Conservation (phyloP, 306 rosid species). For the Canavalia gladiata region DNA sequence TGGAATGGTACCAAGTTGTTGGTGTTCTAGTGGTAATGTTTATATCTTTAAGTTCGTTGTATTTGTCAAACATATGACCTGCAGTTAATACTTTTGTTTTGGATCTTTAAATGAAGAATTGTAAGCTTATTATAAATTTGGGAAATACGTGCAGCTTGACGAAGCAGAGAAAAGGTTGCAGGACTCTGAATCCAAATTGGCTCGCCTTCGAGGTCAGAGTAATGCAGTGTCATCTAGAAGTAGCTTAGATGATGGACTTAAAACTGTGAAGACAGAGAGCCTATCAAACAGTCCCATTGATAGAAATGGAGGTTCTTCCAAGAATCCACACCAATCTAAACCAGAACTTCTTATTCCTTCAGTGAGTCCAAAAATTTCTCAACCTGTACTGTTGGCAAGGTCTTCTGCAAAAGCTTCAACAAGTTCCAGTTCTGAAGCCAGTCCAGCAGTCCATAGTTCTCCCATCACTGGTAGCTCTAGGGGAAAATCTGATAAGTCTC, state of each 20-base stretch:
- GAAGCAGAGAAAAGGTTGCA: conserved; percentile 77
- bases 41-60: neutral
- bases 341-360: conserved; percentile 80
- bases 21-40: neutral
- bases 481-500: conserved; percentile 60
- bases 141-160: conserved; percentile 66
- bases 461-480: conserved; percentile 47
- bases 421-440: conserved; percentile 53
- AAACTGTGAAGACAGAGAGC: conserved; percentile 66
- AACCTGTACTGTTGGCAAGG: conserved; percentile 47
- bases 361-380: conserved; percentile 63
- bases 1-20: conserved; percentile 1
- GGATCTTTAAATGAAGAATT: conserved; percentile 5
- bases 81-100: neutral
- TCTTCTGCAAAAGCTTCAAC: conserved; percentile 55
- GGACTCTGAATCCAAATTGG: conserved; percentile 76
- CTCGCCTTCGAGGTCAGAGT: conserved; percentile 71
- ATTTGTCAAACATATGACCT: neutral
- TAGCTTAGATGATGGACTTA: conserved; percentile 42
- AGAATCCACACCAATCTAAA: conserved; percentile 58
- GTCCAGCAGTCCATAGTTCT: conserved; percentile 52
- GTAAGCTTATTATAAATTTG: conserved; percentile 45
- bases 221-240: conserved; percentile 48
- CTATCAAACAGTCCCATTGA: conserved; percentile 66
- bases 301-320: conserved; percentile 51